Evolutionary conservation across 352 stramenopile genomes (phyloP).

Genomic region (Phytophthora ohioensis): DNA sequence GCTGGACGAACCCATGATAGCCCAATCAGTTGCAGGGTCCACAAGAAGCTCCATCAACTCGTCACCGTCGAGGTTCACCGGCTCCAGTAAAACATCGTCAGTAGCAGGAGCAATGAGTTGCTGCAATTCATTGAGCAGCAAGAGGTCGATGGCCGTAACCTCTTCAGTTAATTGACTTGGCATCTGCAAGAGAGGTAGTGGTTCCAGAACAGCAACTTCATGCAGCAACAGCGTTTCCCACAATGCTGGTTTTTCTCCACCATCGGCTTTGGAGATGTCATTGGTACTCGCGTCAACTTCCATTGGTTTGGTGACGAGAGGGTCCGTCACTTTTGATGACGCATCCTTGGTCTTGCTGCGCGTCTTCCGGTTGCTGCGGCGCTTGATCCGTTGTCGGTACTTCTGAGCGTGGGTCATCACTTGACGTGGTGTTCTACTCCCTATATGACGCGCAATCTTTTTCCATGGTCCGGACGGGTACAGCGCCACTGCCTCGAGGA

Average conservation of each 20-base stretch:
- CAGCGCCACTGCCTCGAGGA: conserved; percentile 44
- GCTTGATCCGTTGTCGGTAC: conserved; percentile 47
- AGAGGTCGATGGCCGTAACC: background rate
- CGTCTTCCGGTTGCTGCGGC: conserved; percentile 8
- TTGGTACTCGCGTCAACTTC: too few species aligned
- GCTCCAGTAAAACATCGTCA: background rate
- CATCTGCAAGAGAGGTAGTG: conserved; percentile 5
- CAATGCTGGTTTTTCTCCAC: background rate
- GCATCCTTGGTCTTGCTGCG: background rate
- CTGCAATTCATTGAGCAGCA: conserved; percentile 17
- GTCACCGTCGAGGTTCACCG: background rate
- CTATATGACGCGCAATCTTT: conserved; percentile 39
- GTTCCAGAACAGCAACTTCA: background rate
- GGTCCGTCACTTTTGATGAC: background rate
- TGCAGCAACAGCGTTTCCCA: background rate
- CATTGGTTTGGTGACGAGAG: too few species aligned
- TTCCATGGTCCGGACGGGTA: conserved; percentile 43
- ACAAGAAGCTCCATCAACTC: conserved; percentile 16
- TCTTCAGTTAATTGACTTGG: background rate
- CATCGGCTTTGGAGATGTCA: too few species aligned
- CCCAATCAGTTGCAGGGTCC: conserved; percentile 3
- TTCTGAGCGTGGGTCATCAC: conserved; percentile 54
- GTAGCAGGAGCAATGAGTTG: conserved; percentile 5
- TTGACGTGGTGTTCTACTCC: conserved; percentile 37
- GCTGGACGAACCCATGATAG: background rate